These are phyloP conservation scores for Aspergillus mulundensis DNA, from an alignment of 495 filamentous ascomycete genomes.

Conservation along the genomic window DNA sequence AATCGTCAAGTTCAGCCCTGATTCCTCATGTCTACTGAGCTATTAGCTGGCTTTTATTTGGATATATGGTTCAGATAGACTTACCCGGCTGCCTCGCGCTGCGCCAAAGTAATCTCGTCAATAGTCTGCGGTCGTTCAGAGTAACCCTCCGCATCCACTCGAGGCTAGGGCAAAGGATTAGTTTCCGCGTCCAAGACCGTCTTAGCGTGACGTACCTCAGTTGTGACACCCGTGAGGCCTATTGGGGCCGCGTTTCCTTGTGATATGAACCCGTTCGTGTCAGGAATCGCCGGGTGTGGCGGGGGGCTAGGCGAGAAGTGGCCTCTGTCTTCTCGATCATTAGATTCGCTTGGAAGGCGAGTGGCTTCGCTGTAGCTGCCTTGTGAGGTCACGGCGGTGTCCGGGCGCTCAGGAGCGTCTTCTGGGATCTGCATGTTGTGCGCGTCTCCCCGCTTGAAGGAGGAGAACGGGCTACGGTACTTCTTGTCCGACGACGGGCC, in stretches of 20 bases:
- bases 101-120: constrained; percentile 80
- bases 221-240: constrained; percentile 19
- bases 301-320: constrained; percentile 22
- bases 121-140: constrained; percentile 61
- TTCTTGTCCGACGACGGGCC: constrained; percentile 47
- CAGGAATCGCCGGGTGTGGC: constrained; percentile 15
- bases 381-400: constrained; percentile 31
- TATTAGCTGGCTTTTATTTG: constrained; percentile 1
- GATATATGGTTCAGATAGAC: constrained; percentile 12
- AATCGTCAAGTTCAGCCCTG: constrained; percentile 85
- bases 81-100: constrained; percentile 68
- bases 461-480: constrained; percentile 43
- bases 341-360: constrained; percentile 31
- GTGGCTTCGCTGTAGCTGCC: constrained; percentile 28
- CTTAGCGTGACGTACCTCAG: constrained; percentile 27
- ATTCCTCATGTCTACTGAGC: constrained; percentile 55
- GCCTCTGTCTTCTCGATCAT: constrained; percentile 22
- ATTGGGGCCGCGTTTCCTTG: constrained; percentile 18
- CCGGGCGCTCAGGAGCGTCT: constrained; percentile 37
- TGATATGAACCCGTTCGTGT: constrained; percentile 31
- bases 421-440: constrained; percentile 42
- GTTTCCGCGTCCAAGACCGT: too few species aligned
- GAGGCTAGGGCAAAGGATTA: constrained; percentile 28
- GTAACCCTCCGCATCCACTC: constrained; percentile 59
- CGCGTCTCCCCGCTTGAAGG: constrained; percentile 49